phyloP scores from a whole-genome alignment of 371 early-diverging fungal genomes.

The Neoconidiobolus thromboides region DNA sequence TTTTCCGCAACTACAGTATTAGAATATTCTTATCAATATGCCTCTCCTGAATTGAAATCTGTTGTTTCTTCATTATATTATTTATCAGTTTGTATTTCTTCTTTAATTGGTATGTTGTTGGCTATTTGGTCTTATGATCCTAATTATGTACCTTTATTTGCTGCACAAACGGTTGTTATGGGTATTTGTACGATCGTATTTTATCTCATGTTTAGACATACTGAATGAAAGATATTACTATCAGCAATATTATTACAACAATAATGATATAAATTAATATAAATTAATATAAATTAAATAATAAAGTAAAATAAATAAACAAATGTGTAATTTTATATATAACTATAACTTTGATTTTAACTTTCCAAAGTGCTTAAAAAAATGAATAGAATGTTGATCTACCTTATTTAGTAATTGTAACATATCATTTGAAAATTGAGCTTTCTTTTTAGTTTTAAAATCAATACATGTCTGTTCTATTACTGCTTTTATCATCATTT shows the following conservation, averaged over 20 bases:
- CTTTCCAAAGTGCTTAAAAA: too few species aligned
- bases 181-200: constrained; percentile 17
- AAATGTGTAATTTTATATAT: too few species aligned
- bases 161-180: constrained; percentile 29
- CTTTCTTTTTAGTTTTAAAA: too few species aligned
- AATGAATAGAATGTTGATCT: too few species aligned
- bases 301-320: too few species aligned
- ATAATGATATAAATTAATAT: too few species aligned
- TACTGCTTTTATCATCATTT: too few species aligned
- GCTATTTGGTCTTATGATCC: constrained; percentile 45
- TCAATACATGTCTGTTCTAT: too few species aligned
- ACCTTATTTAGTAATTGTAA: too few species aligned
- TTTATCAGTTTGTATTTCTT: constrained; percentile 41
- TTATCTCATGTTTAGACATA: constrained; percentile 10
- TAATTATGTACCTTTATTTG: constrained; percentile 41
- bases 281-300: too few species aligned
- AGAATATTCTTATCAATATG: constrained; percentile 60
- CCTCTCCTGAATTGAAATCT: constrained; percentile 51
- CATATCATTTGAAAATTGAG: too few species aligned
- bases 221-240: not conserved
- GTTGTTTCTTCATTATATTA: constrained; percentile 49
- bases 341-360: too few species aligned
- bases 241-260: not conserved
- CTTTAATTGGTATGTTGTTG: constrained; percentile 40
- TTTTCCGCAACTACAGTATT: constrained; percentile 54